Percentiles rank a stretch among this genome's conserved stretches.
Conservation (phyloP, 768 basidiomycete species). For the Tephrocybe sp. region DNA sequence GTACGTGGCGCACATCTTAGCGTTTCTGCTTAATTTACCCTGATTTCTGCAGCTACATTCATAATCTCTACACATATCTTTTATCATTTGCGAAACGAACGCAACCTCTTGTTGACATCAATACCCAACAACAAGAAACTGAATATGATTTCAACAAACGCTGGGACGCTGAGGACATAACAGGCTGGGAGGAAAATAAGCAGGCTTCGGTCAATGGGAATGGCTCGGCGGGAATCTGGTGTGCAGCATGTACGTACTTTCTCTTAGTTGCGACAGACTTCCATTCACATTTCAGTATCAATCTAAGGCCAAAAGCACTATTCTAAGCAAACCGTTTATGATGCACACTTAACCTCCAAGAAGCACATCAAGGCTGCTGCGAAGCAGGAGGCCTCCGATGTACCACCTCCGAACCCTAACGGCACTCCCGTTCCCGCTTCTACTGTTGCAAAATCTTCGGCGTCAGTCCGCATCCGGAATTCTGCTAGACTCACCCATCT, state of each 20-base stretch:
- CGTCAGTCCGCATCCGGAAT: slow-evolving; percentile 51
- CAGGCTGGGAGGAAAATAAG: slow-evolving; percentile 65
- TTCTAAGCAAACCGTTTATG: slow-evolving; percentile 96
- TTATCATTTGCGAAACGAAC: slow-evolving; percentile 84
- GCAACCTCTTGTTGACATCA: slow-evolving; percentile 77
- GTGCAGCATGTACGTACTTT: slow-evolving; percentile 74
- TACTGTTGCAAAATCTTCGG: slow-evolving; percentile 29
- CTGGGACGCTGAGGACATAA: slow-evolving; percentile 78
- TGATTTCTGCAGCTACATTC: slow-evolving; percentile 65
- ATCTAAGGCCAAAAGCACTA: slow-evolving; percentile 86
- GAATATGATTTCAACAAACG: slow-evolving; percentile 69
- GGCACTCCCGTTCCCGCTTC: slow-evolving; percentile 34
- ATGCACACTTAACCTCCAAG: slow-evolving; percentile 93
- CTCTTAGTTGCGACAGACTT: not conserved
- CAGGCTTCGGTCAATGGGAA: slow-evolving; percentile 45
- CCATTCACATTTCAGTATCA: not conserved
- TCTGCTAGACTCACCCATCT: slow-evolving; percentile 75
- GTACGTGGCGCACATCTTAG: slow-evolving; percentile 40
- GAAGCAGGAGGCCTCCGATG: slow-evolving; percentile 55
- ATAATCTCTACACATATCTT: slow-evolving; percentile 77
- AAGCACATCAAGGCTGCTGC: slow-evolving; percentile 92
- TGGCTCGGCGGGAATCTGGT: slow-evolving; percentile 77
- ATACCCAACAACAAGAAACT: slow-evolving; percentile 60
- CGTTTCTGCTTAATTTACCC: slow-evolving; percentile 4
- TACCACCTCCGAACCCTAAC: slow-evolving; percentile 55